Conservation (phyloP, 1,284 basidiomycete species). For the Ganoderma lucidum region DNA sequence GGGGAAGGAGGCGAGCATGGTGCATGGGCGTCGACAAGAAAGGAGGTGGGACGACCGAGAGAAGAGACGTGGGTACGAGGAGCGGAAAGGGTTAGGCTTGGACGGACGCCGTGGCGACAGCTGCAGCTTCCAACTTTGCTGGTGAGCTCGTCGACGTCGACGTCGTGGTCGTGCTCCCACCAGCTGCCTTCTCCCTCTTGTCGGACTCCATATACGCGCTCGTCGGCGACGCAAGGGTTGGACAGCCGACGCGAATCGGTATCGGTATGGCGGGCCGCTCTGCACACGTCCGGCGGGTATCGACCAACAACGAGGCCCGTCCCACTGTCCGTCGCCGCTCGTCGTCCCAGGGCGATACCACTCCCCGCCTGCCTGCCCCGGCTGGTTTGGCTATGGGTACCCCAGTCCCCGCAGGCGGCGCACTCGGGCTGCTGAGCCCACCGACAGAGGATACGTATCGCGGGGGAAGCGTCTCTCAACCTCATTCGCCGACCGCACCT, state of each 20-base stretch:
- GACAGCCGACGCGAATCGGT: not conserved
- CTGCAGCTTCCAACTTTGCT: not conserved
- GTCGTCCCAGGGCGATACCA: slow-evolving; percentile 40
- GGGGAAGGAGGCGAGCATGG: slow-evolving; percentile 14
- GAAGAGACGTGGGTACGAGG: slow-evolving; percentile 3
- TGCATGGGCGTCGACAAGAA: slow-evolving; percentile 21
- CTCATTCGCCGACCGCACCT: not conserved
- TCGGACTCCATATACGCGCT: not conserved
- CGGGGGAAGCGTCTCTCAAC: not conserved
- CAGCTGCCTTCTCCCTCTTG: not conserved
- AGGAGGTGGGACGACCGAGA: not conserved
- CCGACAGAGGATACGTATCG: slow-evolving; percentile 6
- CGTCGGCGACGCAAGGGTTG: not conserved
- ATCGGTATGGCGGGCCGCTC: slow-evolving; percentile 33
- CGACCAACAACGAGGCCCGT: slow-evolving; percentile 25
- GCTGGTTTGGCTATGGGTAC: slow-evolving; percentile 8
- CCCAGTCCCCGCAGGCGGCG: slow-evolving; percentile 1
- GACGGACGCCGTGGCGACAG: slow-evolving; percentile 4
- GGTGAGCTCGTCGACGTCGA: not conserved
- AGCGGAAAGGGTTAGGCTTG: slow-evolving; percentile 8
- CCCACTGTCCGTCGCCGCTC: slow-evolving; percentile 36
- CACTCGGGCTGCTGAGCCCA: slow-evolving; percentile 20
- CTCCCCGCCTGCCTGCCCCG: slow-evolving; percentile 31
- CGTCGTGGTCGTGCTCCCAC: not conserved
- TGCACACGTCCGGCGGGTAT: slow-evolving; percentile 30